phyloP scores from a whole-genome alignment of 2,329 filamentous ascomycete species.

The Ilyonectria sp. region DNA sequence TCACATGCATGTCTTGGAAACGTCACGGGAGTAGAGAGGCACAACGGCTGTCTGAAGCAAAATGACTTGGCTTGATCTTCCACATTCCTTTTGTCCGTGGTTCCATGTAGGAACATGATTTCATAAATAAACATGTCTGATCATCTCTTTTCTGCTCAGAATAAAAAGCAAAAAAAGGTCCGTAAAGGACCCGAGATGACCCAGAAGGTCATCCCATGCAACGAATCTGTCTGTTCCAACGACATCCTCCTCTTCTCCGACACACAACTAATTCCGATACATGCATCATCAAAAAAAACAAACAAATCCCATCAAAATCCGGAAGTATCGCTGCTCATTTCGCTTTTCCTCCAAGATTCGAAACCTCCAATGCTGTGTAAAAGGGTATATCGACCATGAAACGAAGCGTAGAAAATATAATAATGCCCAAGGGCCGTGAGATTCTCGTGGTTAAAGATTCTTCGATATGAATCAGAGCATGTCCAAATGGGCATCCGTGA shows the following conservation, averaged over 20 bases:
- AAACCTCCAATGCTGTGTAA: constrained; percentile 44
- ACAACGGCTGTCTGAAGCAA: constrained; percentile 24
- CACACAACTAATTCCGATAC: constrained; percentile 39
- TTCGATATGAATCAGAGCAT: constrained; percentile 33
- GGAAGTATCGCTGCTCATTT: constrained; percentile 42
- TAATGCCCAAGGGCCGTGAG: constrained; percentile 44
- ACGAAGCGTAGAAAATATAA: constrained; percentile 47
- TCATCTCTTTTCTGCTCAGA: constrained; percentile 42
- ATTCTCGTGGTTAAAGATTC: constrained; percentile 21
- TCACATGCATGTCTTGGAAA: constrained; percentile 20
- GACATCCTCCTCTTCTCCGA: constrained; percentile 30
- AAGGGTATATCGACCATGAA: constrained; percentile 53
- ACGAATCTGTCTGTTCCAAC: constrained; percentile 24
- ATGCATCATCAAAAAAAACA: constrained; percentile 48
- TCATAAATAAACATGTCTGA: constrained; percentile 44
- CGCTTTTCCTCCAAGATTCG: constrained; percentile 40
- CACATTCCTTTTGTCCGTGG: constrained; percentile 37
- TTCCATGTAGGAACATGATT: constrained; percentile 32
- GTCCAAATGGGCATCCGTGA: constrained; percentile 37
- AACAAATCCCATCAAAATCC: constrained; percentile 39
- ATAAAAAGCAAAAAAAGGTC: constrained; percentile 30
- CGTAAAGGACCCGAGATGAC: constrained; percentile 30
- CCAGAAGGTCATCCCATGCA: constrained; percentile 34
- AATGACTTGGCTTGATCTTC: constrained; percentile 37
- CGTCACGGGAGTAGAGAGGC: constrained; percentile 10